Evolutionary conservation across 345 rosid genomes (phyloP), one percentile per base, ranked within the genome.

Genomic region (Corymbia maculata): DNA sequence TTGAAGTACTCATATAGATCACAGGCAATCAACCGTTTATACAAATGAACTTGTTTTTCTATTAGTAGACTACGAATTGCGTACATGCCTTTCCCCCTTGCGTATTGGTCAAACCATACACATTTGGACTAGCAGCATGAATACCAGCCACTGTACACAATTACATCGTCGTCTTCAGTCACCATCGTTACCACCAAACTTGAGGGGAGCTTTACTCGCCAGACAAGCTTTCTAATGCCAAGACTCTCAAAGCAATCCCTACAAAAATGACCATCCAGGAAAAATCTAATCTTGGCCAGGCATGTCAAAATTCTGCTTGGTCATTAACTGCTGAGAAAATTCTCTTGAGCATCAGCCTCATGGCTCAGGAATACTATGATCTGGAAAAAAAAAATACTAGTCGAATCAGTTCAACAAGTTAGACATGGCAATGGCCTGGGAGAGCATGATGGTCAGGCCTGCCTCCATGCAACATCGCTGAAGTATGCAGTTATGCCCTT

Each of bases 401-500:
- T 85, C 21, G 36, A 51, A 13, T 84, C 80, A 45, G 21, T 88
- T 50, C 64, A 44, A 42, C 22, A 6, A 50, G 59, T 19, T 42
- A 75, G 84, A 26, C 84, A 75, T 75, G 28, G 49, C 49, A 75
- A 36, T 0, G 8, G 57, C 57, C 59, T 14, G 0, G 86, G 52
- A 70, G 53, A 86, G 47, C 15, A 44, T 44, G n/a, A 24, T 19
- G 16, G 87, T 82, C 52, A 13, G 85, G 28, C 84, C 66, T 51
- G 49, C 64, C 80, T 36, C 28, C 55, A 80, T n/a, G 88, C 89
- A 32, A 85, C 21, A 47, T 50, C 12, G 22, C 88, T 86, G 84
- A 91, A 91, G 88, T 87, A 91, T 28, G 84, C 88, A 52, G 91
- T 91, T 87, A 89, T 88, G 55, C 91, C 89, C 87, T 91, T 91